Base-by-base conservation (phyloP, 306 rosid genomes). In the Dalbergia oliveri region DNA sequence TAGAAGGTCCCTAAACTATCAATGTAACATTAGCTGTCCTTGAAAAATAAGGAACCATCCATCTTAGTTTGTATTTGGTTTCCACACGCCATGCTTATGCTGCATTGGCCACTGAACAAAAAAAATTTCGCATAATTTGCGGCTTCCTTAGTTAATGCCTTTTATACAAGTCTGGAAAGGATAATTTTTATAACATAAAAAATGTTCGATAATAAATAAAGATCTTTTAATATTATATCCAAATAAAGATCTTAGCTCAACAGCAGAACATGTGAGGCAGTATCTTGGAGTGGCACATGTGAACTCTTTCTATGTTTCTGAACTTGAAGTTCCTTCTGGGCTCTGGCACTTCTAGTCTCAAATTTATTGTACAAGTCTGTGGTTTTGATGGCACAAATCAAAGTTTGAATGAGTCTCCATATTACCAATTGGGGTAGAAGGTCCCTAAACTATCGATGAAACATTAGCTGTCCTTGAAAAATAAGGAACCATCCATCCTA, bases 241-340 rank as follows among this genome's bases (percentile, higher is more conserved):
- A 21, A 21, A n/a, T n/a, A n/a, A n/a, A n/a, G n/a, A 13, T 53
- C 71, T 35, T 14, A 72, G 49, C 14, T 65, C 10, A 82, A 68
- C 49, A 65, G 35, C 53, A 44, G 85, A 49, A 82, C 37, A 37
- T 11, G 83, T 50, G 58, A 73, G 69, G 4, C 69, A 86, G 77
- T 89, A 88, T 81, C 88, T 95, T 34, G 99, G 98, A 81, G 87
- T 77, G 54, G 94, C 94, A 23, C 88, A 61, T 31, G 94, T 87
- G 6, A 87, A 85, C 70, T 89, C 87, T 3, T 95, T 89, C 72
- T 95, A 93, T 83, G 92, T 91, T 74, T 72, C 90, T 82, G 84
- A 84, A 66, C 91, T 89, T 7, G 37, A 63, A 73, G 84, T 91
- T 79, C 82, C 91, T 73, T 83, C 84, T n/a, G n/a, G n/a, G n/a